phyloP scores from a whole-genome alignment of 768 basidiomycete genomes.

The Rhizopogon salebrosus region DNA sequence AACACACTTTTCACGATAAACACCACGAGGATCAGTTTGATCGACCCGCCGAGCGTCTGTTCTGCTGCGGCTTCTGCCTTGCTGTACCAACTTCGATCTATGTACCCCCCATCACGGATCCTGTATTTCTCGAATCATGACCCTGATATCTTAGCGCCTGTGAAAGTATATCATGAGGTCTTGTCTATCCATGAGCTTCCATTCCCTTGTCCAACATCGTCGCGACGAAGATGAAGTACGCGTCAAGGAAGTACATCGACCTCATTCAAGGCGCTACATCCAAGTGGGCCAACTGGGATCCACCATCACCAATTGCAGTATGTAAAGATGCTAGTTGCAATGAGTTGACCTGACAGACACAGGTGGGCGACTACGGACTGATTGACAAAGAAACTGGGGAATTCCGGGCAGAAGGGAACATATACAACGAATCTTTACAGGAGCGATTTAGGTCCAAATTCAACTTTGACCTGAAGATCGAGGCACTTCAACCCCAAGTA shows the following conservation, averaged over 20 bases:
- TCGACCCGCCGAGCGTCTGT: too few species aligned
- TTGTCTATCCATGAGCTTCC: neutral
- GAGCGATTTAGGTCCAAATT: neutral
- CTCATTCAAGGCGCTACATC: constrained; percentile 25
- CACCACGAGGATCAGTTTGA: too few species aligned
- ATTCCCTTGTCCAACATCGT: neutral
- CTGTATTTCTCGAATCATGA: neutral
- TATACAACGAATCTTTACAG: constrained; percentile 11
- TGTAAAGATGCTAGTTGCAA: neutral
- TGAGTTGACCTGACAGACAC: neutral
- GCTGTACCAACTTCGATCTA: too few species aligned
- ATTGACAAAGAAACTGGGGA: constrained; percentile 15
- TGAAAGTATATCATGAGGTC: neutral
- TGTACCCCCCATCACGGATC: too few species aligned
- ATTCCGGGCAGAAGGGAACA: constrained; percentile 19
- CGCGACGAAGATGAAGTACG: neutral
- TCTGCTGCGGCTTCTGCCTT: too few species aligned
- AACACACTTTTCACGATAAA: too few species aligned
- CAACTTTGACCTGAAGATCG: neutral
- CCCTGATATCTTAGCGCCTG: neutral
- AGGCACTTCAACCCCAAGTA: constrained; percentile 7
- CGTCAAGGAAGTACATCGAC: constrained; percentile 27
- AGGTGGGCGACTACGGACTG: constrained; percentile 26
- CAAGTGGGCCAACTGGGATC: constrained; percentile 37
- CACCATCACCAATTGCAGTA: constrained; percentile 26